These are phyloP conservation scores for Ceriops tagal DNA, from an alignment of 345 rosid species.

Conservation along the genomic window DNA sequence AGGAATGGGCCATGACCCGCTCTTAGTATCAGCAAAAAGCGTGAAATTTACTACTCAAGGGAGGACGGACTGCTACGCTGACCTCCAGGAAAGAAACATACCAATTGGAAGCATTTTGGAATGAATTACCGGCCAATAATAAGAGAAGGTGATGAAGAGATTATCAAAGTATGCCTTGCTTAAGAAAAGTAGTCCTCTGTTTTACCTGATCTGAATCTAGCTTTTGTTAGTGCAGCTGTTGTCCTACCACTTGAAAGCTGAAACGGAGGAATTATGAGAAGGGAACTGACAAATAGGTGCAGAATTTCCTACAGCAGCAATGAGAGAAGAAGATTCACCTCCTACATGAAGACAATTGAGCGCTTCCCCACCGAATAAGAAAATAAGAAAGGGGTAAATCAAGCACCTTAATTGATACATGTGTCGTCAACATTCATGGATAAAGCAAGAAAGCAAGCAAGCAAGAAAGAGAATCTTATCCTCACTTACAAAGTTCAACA, in stretches of 20 bases:
- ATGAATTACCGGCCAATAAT: too few relatives aligned
- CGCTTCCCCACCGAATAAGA: constrained; percentile 66
- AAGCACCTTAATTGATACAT: neutral
- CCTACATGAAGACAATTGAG: constrained; percentile 78
- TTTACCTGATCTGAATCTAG: too few relatives aligned
- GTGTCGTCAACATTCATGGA: neutral
- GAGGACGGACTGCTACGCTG: too few relatives aligned
- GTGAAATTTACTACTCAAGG: too few relatives aligned
- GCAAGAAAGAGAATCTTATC: constrained; percentile 1
- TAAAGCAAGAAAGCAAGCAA: neutral
- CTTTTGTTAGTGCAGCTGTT: neutral
- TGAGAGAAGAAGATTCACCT: constrained; percentile 86
- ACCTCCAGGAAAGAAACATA: too few relatives aligned
- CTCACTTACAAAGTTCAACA: constrained; percentile 44
- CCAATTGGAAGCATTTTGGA: too few relatives aligned
- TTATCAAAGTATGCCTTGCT: too few relatives aligned
- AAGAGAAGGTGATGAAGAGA: too few relatives aligned
- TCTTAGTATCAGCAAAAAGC: too few relatives aligned
- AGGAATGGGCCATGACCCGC: too few relatives aligned
- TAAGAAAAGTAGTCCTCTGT: too few relatives aligned
- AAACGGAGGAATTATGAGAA: constrained; percentile 86
- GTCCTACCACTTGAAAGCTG: constrained; percentile 87
- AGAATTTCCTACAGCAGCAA: constrained; percentile 74
- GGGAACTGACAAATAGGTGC: constrained; percentile 82
- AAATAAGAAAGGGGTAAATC: constrained; percentile 8